Conservation (phyloP, 2,329 filamentous ascomycete species). For the Alternaria rosae region DNA sequence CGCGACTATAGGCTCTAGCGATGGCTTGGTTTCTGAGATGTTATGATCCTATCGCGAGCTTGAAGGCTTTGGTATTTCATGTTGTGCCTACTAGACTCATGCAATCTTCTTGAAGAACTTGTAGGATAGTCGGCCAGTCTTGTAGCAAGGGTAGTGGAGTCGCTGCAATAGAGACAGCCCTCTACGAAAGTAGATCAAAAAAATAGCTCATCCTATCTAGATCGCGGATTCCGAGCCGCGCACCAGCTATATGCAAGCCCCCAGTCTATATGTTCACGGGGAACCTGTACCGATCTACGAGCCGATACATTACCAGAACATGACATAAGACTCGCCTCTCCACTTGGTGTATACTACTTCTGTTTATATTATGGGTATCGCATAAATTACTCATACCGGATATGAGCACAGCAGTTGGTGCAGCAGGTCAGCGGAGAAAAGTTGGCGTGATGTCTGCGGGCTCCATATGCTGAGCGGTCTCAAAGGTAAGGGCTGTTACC, state of each 20-base stretch:
- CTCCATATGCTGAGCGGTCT: background rate
- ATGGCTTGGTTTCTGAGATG: background rate
- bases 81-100: background rate
- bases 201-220: background rate
- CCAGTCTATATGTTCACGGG: background rate
- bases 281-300: background rate
- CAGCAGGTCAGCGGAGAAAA: slow-evolving; percentile 6
- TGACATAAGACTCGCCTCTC: background rate
- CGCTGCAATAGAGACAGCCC: background rate
- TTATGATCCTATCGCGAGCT: background rate
- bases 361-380: background rate
- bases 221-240: background rate
- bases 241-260: background rate
- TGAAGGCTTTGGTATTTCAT: background rate
- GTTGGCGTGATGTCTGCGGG: slow-evolving; percentile 29
- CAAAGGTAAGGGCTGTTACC: background rate
- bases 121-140: background rate
- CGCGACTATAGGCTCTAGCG: background rate
- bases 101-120: background rate
- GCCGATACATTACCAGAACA: background rate
- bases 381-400: background rate
- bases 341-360: background rate
- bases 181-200: background rate
- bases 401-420: background rate
- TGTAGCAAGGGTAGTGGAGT: background rate